Base-by-base conservation (phyloP, 2,329 filamentous ascomycete species). In the Cladosporium sphaerospermum region DNA sequence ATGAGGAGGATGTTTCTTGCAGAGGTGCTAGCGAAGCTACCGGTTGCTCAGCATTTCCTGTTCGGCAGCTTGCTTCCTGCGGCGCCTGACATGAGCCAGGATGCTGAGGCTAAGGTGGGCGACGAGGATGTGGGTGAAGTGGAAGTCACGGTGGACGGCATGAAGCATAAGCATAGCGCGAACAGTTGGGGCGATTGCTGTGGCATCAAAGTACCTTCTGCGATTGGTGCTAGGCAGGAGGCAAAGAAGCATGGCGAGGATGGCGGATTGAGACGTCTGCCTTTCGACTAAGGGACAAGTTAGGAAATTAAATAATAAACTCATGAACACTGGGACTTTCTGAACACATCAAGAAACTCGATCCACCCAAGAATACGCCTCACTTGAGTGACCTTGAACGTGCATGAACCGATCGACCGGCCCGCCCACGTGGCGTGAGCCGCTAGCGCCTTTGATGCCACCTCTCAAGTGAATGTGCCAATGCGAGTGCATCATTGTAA, bases 41-140 rank as follows among this genome's bases (percentile, higher is more conserved):
- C 93, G 1, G 92, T 99, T 41, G 97, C 97, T 90, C 93, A 99
- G 72, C 95, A 99, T 69, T 99, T 99, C 63, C 67, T 99, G 52
- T 99, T 99, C 65, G 93, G 93, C 1, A 86, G 84, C 8, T 71
- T 99, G 47, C 78, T 99, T 1, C 85, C 89, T 0, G 89, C 92
- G 0, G 82, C 78, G 0, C 82, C 89, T 18, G 88, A 82, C 1
- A 97, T 99, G 93, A 87, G 82, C 57, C 78, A 76, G 44, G 81
- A 84, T 61, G 72, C 73, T 23, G 78, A 82, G 44, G 71, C 72
- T 1, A 76, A 79, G 19, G 71, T 70, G 2, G 78, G 74, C 10
- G 72, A 76, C 9, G 73, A 72, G 43, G 69, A 71, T 36, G 69
- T 68, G 10, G 79, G 80, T 0, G 81, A 82, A 54, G 78, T 81